Conservation (phyloP, 1,284 basidiomycete genomes). For the Leccinum variabile region DNA sequence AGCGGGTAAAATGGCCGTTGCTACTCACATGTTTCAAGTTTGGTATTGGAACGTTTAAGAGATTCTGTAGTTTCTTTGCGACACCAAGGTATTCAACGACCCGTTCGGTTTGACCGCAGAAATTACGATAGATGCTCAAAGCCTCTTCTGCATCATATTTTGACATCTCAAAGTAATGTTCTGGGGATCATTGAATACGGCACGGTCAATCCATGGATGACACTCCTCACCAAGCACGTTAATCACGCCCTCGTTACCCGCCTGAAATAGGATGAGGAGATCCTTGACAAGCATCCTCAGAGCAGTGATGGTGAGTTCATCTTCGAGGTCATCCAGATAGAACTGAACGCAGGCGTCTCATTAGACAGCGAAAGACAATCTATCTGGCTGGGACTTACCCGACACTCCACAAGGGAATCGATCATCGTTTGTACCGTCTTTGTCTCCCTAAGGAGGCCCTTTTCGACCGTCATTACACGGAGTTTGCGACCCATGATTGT, state of each 20-base stretch:
- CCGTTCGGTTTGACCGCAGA: slow-evolving; percentile 92
- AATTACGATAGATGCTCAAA: slow-evolving; percentile 88
- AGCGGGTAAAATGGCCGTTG: neutral
- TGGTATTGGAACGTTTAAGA: slow-evolving; percentile 92
- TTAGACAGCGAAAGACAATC: neutral
- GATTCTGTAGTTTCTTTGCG: slow-evolving; percentile 88
- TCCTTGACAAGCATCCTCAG: slow-evolving; percentile 97
- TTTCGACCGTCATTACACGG: slow-evolving; percentile 92
- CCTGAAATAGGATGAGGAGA: slow-evolving; percentile 92
- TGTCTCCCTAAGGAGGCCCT: slow-evolving; percentile 91
- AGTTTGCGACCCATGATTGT: slow-evolving; percentile 83
- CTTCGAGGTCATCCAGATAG: slow-evolving; percentile 90
- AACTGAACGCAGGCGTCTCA: slow-evolving; percentile 54
- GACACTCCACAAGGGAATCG: slow-evolving; percentile 83
- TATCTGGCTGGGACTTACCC: slow-evolving; percentile 48
- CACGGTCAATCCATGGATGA: neutral
- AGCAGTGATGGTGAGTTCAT: slow-evolving; percentile 88
- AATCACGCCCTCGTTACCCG: slow-evolving; percentile 97
- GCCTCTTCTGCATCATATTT: slow-evolving; percentile 87
- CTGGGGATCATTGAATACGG: slow-evolving; percentile 43
- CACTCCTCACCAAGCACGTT: slow-evolving; percentile 80
- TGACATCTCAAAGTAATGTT: slow-evolving; percentile 99
- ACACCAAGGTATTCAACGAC: slow-evolving; percentile 95
- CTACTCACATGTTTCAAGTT: slow-evolving; percentile 85
- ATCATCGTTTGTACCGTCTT: slow-evolving; percentile 89